Evolutionary conservation across 2,329 filamentous ascomycete species (phyloP).

Genomic region (Amesomyces nigricolor): DNA sequence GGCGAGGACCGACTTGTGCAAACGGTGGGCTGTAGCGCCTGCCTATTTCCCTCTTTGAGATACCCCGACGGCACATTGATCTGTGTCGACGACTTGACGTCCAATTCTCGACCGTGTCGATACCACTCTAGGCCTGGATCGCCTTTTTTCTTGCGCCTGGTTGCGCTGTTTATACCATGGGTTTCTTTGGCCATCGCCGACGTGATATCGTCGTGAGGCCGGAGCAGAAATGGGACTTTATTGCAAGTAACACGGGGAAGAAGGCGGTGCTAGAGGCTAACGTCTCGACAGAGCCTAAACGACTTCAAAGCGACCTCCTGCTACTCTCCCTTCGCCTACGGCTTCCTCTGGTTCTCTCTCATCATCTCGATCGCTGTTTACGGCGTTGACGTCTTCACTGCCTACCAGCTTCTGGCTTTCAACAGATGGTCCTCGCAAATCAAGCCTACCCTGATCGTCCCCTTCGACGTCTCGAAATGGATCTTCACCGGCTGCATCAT

Average conservation of each 20-base stretch:
- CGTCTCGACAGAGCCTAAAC: conserved; percentile 39
- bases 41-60: conserved; percentile 15
- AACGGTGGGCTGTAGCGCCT: conserved; percentile 26
- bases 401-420: conserved; percentile 83
- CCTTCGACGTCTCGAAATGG: conserved; percentile 79
- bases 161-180: conserved; percentile 46
- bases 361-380: conserved; percentile 79
- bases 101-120: conserved; percentile 26
- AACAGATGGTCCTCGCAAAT: conserved; percentile 84
- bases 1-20: conserved; percentile 33
- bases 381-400: conserved; percentile 85
- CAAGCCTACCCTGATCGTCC: conserved; percentile 61
- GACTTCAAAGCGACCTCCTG: conserved; percentile 85
- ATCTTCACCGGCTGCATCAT: conserved; percentile 93
- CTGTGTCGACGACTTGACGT: conserved; percentile 19
- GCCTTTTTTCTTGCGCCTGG: conserved; percentile 15
- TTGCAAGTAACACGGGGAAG: conserved; percentile 49
- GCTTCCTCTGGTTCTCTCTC: conserved; percentile 75
- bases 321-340: conserved; percentile 72
- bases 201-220: conserved; percentile 62
- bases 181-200: conserved; percentile 55
- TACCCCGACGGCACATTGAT: conserved; percentile 23
- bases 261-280: not conserved
- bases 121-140: conserved; percentile 10
- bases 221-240: conserved; percentile 93